Evolutionary conservation across 495 filamentous ascomycete genomes (phyloP), one percentile per base, ranked within the genome.

Genomic region (Baudoinia panamericana): DNA sequence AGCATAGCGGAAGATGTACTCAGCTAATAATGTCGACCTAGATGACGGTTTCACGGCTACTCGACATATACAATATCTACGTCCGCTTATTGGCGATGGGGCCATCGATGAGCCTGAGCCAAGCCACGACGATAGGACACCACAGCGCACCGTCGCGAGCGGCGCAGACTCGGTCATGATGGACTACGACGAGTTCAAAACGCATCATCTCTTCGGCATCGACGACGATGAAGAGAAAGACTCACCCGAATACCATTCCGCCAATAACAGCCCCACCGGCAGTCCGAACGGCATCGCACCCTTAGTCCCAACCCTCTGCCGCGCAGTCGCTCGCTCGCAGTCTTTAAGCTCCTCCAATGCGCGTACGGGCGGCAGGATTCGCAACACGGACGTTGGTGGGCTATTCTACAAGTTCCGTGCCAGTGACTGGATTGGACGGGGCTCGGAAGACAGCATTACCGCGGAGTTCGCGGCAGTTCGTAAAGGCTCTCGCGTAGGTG

Each of bases 131-230:
- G 13, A 29, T n/a, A 29, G 13, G 13, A 29, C 9, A 9, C 9
- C 13, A 9, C 9, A 29, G 13, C 9, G 9, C 13, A 13, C 13
- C 13, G 26, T 9, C 26, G 13, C 13, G 26, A 13, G 13, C 9
- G 26, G 13, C 13, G 26, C 26, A 16, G 39, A 32, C 2, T 42
- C 39, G 3, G 10, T 40, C 24, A 8, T 40, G 5, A 42, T 30
- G n/a, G 22, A 42, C 29, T 42, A 42, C 29, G 39, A 33, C 18
- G 39, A 42, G 20, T 42, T 32, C 39, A 42, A 42, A 13, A 42
- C 39, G 9, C 39, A 42, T 27, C 39, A 26, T n/a, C 5, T 42
- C 28, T 34, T 42, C 18, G 3, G 18, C 18, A 10, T 5, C 16
- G 24, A 21, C 12, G 39, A 42, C 2, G 29, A 32, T 2, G 29